Conservation (phyloP, 2,329 filamentous ascomycete species). For the Emergomyces africanus region DNA sequence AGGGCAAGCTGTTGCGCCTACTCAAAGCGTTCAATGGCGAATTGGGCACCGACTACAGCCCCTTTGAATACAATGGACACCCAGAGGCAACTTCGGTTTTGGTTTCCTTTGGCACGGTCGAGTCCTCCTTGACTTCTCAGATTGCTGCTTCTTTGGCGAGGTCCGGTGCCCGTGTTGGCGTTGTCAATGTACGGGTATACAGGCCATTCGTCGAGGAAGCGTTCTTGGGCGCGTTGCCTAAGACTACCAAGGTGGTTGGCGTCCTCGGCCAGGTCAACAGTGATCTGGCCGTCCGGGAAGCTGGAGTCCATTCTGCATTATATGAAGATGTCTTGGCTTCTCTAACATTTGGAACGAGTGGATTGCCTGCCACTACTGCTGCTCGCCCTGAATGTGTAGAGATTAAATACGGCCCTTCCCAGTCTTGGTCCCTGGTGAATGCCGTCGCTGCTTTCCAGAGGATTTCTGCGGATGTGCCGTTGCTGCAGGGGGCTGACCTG, state of each 20-base stretch:
- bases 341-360: slow-evolving; percentile 57
- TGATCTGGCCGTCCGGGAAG: slow-evolving; percentile 58
- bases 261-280: slow-evolving; percentile 82
- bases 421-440: slow-evolving; percentile 46
- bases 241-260: slow-evolving; percentile 60
- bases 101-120: slow-evolving; percentile 84
- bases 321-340: slow-evolving; percentile 87
- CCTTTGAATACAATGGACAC: slow-evolving; percentile 91
- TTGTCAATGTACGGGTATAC: slow-evolving; percentile 86
- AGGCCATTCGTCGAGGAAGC: slow-evolving; percentile 90
- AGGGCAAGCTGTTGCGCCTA: slow-evolving; percentile 58
- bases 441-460: slow-evolving; percentile 34
- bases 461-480: slow-evolving; percentile 30
- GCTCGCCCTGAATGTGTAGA: slow-evolving; percentile 57
- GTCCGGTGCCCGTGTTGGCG: slow-evolving; percentile 66
- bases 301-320: slow-evolving; percentile 66
- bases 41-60: slow-evolving; percentile 81
- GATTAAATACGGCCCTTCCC: slow-evolving; percentile 74
- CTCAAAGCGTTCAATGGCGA: slow-evolving; percentile 72
- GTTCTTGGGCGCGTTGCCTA: slow-evolving; percentile 70
- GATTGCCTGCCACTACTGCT: slow-evolving; percentile 34
- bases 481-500: slow-evolving; percentile 17
- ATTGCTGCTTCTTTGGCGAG: slow-evolving; percentile 60
- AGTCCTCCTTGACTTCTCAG: slow-evolving; percentile 75
- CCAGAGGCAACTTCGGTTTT: slow-evolving; percentile 65